Evolutionary conservation across 148 eudicot genomes (phyloP).

Genomic region (Silene latifolia): DNA sequence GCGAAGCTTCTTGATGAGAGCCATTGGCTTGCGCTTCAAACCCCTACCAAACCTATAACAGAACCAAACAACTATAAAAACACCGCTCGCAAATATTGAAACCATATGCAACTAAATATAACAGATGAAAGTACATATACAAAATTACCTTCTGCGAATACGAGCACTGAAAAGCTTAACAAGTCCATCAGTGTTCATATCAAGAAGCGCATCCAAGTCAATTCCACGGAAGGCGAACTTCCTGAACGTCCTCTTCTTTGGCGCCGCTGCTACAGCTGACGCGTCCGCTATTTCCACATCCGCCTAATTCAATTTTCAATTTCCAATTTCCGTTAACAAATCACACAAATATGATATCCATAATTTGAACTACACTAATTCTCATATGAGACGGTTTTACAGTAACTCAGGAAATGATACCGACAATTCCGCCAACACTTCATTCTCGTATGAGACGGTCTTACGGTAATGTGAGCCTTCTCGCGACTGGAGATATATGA

Average conservation of each 20-base stretch:
- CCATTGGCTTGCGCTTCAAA: conserved; percentile 77
- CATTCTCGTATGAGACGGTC: background rate
- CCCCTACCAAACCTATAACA: conserved; percentile 34
- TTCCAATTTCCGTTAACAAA: too few relatives aligned
- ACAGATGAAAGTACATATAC: background rate
- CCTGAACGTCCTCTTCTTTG: conserved; percentile 91
- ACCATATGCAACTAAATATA: background rate
- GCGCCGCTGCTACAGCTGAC: conserved; percentile 42
- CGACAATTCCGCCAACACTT: too few relatives aligned
- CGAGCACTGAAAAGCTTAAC: conserved; percentile 71
- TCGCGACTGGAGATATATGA: too few relatives aligned
- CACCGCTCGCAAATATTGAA: background rate
- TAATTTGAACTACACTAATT: too few relatives aligned
- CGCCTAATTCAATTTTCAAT: conserved; percentile 30
- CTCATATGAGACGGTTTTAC: too few relatives aligned
- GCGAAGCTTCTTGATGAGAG: conserved; percentile 67
- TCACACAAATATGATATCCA: too few relatives aligned
- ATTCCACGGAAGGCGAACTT: conserved; percentile 80
- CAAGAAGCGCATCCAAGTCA: conserved; percentile 75
- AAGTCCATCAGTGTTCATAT: conserved; percentile 68
- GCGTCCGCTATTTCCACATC: conserved; percentile 48
- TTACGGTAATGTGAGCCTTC: too few relatives aligned
- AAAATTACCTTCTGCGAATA: conserved; percentile 50
- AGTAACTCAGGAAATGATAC: too few relatives aligned
- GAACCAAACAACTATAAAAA: background rate